phyloP scores from a whole-genome alignment of 78 protist genomes.

The Dictyostelium brefeldianum region DNA sequence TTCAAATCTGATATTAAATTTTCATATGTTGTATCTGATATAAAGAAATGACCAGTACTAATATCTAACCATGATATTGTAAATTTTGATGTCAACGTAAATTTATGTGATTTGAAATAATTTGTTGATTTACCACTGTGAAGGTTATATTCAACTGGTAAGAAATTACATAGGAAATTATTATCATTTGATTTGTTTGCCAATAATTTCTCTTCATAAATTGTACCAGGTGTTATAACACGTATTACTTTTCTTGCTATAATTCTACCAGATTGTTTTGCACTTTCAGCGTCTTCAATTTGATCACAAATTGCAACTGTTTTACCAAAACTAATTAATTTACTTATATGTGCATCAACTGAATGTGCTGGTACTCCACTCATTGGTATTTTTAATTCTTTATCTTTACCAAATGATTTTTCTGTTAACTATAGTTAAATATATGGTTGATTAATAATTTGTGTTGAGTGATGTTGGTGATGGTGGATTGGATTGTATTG shows the following conservation, averaged over 20 bases:
- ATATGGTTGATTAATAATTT: not conserved
- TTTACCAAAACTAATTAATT: slow-evolving; percentile 46
- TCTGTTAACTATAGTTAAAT: slow-evolving; percentile 25
- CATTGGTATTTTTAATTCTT: slow-evolving; percentile 39
- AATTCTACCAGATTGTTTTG: slow-evolving; percentile 4
- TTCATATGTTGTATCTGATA: slow-evolving; percentile 36
- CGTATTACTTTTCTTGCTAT: slow-evolving; percentile 43
- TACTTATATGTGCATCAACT: slow-evolving; percentile 20
- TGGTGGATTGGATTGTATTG: too few species aligned
- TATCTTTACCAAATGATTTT: slow-evolving; percentile 20
- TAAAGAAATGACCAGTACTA: slow-evolving; percentile 63
- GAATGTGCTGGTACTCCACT: slow-evolving; percentile 76
- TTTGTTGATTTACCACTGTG: not conserved
- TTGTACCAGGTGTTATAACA: slow-evolving; percentile 70
- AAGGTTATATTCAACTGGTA: not conserved
- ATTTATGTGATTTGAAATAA: not conserved
- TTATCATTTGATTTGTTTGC: not conserved
- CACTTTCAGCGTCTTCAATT: slow-evolving; percentile 25
- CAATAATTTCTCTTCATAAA: slow-evolving; percentile 50
- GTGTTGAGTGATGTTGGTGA: too few species aligned
- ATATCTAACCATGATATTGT: slow-evolving; percentile 72
- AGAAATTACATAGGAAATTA: slow-evolving; percentile 27
- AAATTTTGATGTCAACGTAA: not conserved
- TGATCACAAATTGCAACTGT: slow-evolving; percentile 74
- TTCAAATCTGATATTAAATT: slow-evolving; percentile 23